A percentile compares a stretch with the other conserved stretches of the same genome.
phyloP scores from a whole-genome alignment of 805 yeast genomes.

The Spathaspora hagerdaliae region DNA sequence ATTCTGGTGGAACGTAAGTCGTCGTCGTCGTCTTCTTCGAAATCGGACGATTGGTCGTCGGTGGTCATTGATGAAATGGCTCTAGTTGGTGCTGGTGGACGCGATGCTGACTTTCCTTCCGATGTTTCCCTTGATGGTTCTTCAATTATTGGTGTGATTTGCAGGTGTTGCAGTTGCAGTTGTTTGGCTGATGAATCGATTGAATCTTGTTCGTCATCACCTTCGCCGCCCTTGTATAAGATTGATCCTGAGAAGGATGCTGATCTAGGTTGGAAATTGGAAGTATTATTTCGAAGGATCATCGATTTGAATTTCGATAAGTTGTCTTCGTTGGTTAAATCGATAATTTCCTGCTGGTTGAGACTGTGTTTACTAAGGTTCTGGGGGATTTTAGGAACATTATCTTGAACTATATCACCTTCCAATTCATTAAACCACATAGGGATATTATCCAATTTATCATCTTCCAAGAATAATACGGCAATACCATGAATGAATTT shows the following conservation, averaged over 20 bases:
- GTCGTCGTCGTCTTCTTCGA: slow-evolving; percentile 13
- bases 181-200: slow-evolving; percentile 1
- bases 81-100: no score
- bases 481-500: slow-evolving; percentile 93
- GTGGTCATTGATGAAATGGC: slow-evolving; percentile 7
- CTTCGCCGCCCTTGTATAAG: slow-evolving; percentile 9
- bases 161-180: not conserved
- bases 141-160: slow-evolving; percentile 39
- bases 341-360: slow-evolving; percentile 24
- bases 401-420: slow-evolving; percentile 56
- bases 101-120: slow-evolving; percentile 50
- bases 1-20: not conserved
- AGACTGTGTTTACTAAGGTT: slow-evolving; percentile 4
- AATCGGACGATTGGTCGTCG: slow-evolving; percentile 23
- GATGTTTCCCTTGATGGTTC: slow-evolving; percentile 61
- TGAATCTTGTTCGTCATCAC: slow-evolving; percentile 3
- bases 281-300: slow-evolving; percentile 26
- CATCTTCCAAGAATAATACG: slow-evolving; percentile 82
- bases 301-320: slow-evolving; percentile 38
- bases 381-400: slow-evolving; percentile 69
- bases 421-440: slow-evolving; percentile 92
- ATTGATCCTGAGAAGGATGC: slow-evolving; percentile 37
- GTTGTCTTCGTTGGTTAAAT: slow-evolving; percentile 34
- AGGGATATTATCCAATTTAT: slow-evolving; percentile 83
- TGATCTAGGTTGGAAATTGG: slow-evolving; percentile 32